Conservation (phyloP, 2,329 filamentous ascomycete species). For the Macroventuria anomochaeta region DNA sequence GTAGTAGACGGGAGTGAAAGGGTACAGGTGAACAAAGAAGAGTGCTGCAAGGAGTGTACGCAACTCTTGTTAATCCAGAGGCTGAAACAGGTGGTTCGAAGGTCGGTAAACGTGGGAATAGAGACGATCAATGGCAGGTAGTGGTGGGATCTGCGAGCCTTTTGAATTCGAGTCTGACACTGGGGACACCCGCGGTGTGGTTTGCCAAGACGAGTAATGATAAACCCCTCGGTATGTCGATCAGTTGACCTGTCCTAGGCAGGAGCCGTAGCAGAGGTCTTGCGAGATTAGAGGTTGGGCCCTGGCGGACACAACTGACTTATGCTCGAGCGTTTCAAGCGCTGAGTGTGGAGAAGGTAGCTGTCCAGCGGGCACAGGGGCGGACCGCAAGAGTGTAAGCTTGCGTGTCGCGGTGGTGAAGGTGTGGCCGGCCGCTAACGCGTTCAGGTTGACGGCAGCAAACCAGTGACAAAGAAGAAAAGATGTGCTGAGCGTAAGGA, state of each 20-base stretch:
- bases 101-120: conserved; percentile 56
- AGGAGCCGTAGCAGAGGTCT: conserved; percentile 47
- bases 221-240: conserved; percentile 47
- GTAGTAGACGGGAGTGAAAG: conserved; percentile 6
- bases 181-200: conserved; percentile 43
- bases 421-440: conserved; percentile 28
- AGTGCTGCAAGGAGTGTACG: conserved; percentile 35
- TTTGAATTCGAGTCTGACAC: conserved; percentile 49
- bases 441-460: conserved; percentile 31
- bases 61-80: conserved; percentile 29
- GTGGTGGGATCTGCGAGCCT: conserved; percentile 58
- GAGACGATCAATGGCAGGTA: conserved; percentile 54
- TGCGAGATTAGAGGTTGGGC: conserved; percentile 45
- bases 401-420: conserved; percentile 36
- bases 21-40: conserved; percentile 33
- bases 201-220: conserved; percentile 45
- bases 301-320: conserved; percentile 40
- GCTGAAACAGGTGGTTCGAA: conserved; percentile 47
- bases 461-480: conserved; percentile 45
- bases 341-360: conserved; percentile 42
- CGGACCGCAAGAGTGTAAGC: conserved; percentile 29
- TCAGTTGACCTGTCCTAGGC: conserved; percentile 44
- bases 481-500: conserved; percentile 38
- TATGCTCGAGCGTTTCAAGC: conserved; percentile 50
- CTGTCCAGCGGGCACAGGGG: conserved; percentile 37